Conservation (phyloP, 1,284 basidiomycete species). For the Acaromyces ingoldii region DNA sequence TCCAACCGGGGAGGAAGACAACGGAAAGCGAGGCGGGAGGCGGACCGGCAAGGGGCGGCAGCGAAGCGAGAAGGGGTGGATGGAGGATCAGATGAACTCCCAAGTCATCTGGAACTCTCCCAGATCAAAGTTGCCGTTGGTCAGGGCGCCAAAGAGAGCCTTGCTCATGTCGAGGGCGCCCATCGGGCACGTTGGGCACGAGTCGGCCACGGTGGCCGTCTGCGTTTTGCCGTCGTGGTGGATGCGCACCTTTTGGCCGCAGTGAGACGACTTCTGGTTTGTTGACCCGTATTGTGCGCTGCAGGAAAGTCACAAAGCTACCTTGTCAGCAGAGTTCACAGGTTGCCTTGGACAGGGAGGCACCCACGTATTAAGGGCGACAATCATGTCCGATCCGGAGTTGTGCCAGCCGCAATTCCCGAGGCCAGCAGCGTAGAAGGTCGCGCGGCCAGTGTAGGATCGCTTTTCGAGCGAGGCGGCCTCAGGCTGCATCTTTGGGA, state of each 20-base stretch:
- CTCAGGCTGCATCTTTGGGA: too few relatives aligned
- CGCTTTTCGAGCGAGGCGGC: too few relatives aligned
- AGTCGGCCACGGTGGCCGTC: constrained; percentile 63
- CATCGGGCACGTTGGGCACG: constrained; percentile 67
- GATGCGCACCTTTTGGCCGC: constrained; percentile 65
- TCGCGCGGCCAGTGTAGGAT: constrained; percentile 26
- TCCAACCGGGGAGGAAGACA: too few relatives aligned
- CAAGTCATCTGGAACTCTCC: constrained; percentile 39
- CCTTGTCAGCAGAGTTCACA: too few relatives aligned
- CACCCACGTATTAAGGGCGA: constrained; percentile 28
- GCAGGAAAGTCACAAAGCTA: too few relatives aligned
- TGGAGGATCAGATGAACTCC: too few relatives aligned
- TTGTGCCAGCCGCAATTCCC: constrained; percentile 30
- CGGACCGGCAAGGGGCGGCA: too few relatives aligned
- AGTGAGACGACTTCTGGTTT: constrained; percentile 39
- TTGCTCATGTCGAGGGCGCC: constrained; percentile 73
- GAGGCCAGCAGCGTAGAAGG: constrained; percentile 40
- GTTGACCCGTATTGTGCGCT: constrained; percentile 26
- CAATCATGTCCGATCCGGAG: constrained; percentile 14
- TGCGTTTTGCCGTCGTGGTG: constrained; percentile 56
- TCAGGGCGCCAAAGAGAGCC: constrained; percentile 61
- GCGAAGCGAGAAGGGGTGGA: too few relatives aligned
- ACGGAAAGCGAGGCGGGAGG: too few relatives aligned
- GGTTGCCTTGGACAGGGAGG: constrained; percentile 23
- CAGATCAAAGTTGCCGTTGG: constrained; percentile 10